Percentiles rank a stretch among this genome's conserved stretches.
phyloP scores from a whole-genome alignment of 305 asterid genomes.

The Solanum hybrid region DNA sequence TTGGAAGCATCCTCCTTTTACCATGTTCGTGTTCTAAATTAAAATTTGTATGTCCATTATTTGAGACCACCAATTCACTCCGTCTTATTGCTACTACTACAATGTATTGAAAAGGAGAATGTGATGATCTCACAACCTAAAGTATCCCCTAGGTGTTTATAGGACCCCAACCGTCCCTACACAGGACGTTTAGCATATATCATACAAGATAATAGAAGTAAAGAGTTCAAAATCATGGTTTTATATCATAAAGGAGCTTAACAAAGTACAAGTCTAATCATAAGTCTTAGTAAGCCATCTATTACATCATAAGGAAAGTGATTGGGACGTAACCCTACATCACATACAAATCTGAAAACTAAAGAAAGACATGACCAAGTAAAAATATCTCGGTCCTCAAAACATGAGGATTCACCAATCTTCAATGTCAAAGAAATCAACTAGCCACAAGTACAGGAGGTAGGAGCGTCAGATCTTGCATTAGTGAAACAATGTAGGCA shows the following conservation, averaged over 20 bases:
- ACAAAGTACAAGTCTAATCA: background rate
- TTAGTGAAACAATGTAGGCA: background rate
- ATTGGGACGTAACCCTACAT: background rate
- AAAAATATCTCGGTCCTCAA: background rate
- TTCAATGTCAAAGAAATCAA: background rate
- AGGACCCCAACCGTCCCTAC: background rate
- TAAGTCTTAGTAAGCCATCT: background rate
- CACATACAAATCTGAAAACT: background rate
- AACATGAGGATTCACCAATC: background rate
- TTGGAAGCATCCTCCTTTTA: background rate
- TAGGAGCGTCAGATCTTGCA: background rate
- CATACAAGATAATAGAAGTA: background rate
- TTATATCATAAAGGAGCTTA: background rate
- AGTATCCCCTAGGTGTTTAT: background rate
- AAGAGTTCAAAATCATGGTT: background rate
- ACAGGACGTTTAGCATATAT: background rate
- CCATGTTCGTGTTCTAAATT: background rate
- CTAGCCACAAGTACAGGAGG: background rate
- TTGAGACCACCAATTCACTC: background rate
- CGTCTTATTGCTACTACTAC: background rate
- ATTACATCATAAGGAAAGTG: background rate
- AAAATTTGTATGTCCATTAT: background rate
- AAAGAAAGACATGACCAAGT: background rate
- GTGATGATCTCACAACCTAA: background rate
- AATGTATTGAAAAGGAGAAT: background rate